A percentile compares a stretch with the other conserved stretches of the same genome.
phyloP scores from a whole-genome alignment of 768 basidiomycete genomes.

The Glaciozyma antarctica region DNA sequence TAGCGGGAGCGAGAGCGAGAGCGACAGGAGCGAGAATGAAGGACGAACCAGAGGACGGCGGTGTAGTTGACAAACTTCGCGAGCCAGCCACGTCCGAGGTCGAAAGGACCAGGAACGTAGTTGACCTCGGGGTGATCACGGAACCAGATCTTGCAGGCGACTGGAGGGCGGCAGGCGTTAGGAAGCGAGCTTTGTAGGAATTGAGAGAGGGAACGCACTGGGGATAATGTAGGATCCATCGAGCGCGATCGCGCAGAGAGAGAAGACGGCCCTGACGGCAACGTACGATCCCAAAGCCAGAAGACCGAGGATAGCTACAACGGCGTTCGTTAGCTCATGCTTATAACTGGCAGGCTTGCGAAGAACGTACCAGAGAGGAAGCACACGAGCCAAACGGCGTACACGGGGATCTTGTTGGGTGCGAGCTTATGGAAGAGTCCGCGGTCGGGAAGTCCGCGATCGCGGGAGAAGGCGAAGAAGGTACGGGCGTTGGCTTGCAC shows the following conservation, averaged over 20 bases:
- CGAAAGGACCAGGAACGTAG: slow-evolving; percentile 38
- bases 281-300: slow-evolving; percentile 28
- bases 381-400: slow-evolving; percentile 34
- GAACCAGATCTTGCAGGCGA: slow-evolving; percentile 31
- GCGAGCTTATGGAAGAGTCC: slow-evolving; percentile 67
- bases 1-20: not conserved
- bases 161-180: slow-evolving; percentile 28
- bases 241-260: slow-evolving; percentile 30
- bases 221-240: slow-evolving; percentile 8
- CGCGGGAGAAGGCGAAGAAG: slow-evolving; percentile 74
- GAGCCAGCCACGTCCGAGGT: slow-evolving; percentile 33
- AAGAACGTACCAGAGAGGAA: slow-evolving; percentile 14
- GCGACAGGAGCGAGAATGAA: not conserved
- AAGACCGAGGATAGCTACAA: not conserved
- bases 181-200: not conserved
- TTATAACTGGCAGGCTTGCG: not conserved
- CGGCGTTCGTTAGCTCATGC: not conserved
- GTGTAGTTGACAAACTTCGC: slow-evolving; percentile 23
- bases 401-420: slow-evolving; percentile 56
- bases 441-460: slow-evolving; percentile 54
- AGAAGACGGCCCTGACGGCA: slow-evolving; percentile 34
- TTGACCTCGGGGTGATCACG: slow-evolving; percentile 34
- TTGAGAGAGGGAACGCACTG: not conserved
- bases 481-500: slow-evolving; percentile 73
- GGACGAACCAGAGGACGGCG: slow-evolving; percentile 24